Base-by-base conservation (phyloP, 129 eudicot species). In the Tagetes erecta region DNA sequence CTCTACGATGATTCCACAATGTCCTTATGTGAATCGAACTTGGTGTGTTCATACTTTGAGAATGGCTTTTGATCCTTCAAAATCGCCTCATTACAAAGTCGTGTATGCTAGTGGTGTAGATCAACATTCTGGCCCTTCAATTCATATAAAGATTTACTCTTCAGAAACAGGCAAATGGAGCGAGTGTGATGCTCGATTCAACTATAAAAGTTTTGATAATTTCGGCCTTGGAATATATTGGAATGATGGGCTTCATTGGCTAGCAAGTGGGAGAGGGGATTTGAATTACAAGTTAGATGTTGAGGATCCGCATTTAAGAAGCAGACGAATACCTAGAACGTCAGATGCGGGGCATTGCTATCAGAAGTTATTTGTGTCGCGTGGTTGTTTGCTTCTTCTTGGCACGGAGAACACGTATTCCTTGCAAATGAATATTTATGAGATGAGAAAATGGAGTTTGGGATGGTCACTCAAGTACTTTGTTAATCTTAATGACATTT, bases 221-320 rank as follows among this genome's bases (percentile, higher is more conserved):
- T 73, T 73, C 35, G 2, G 59, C 41, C 35, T 4, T 30, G 77
- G 77, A 27, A 60, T 59, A 34, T 73, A 73, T 73, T 73, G 77
- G 69, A 73, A 60, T 47, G 33, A 45, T n/a, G 47, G 69, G 9
- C 45, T 73, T 59, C 59, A 59, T 73, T 73, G 77, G 77, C 27
- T 12, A 44, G 42, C 9, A 31, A 10, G 10, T 8, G 8, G 34
- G 53, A 0, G 1, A 59, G 8, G n/a, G n/a, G n/a, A n/a, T n/a
- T n/a, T n/a, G n/a, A n/a, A n/a, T n/a, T n/a, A n/a, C n/a, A n/a
- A n/a, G 46, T 41, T 73, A 33, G 60, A 73, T 45, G 12, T 60
- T 4, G 46, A 59, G 5, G 45, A 45, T 73, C 57, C 6, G 0
- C 3, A 1, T 8, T 10, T 73, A 44, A 59, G 59, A 59, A 30